Evolutionary conservation across 768 basidiomycete genomes (phyloP).

Genomic region (Xerocomus spinulosus): DNA sequence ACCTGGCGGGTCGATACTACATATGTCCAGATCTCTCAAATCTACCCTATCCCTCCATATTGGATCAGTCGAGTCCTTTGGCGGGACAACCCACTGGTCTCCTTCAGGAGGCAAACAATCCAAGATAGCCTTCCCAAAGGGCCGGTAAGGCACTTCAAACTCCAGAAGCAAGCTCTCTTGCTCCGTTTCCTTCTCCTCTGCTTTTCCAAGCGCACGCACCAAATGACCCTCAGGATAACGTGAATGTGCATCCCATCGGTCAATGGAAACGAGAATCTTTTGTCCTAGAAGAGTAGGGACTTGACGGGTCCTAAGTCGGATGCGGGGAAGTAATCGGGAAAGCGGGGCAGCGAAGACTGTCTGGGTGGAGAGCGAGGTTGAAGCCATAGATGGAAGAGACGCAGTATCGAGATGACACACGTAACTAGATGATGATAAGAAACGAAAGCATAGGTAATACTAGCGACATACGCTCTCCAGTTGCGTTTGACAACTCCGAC

Average conservation of each 20-base stretch:
- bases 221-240: slow-evolving; percentile 97
- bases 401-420: slow-evolving; percentile 94
- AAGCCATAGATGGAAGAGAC: slow-evolving; percentile 73
- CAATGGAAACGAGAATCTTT: slow-evolving; percentile 94
- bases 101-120: slow-evolving; percentile 89
- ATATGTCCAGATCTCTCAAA: slow-evolving; percentile 77
- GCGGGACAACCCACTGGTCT: slow-evolving; percentile 88
- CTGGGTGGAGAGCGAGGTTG: slow-evolving; percentile 79
- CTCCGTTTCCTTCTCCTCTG: slow-evolving; percentile 93
- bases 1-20: slow-evolving; percentile 98
- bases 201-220: slow-evolving; percentile 85
- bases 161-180: slow-evolving; percentile 91
- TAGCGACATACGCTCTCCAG: slow-evolving; percentile 77
- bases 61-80: slow-evolving; percentile 47
- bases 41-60: slow-evolving; percentile 87
- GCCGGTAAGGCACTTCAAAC: slow-evolving; percentile 92
- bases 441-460: background rate
- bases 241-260: slow-evolving; percentile 83
- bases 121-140: slow-evolving; percentile 93
- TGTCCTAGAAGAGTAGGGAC: slow-evolving; percentile 83
- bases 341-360: slow-evolving; percentile 94
- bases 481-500: slow-evolving; percentile 93
- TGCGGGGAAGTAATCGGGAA: slow-evolving; percentile 86
- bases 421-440: slow-evolving; percentile 44
- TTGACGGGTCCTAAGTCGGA: slow-evolving; percentile 92